Evolutionary conservation across 176 grass and related monocot species (phyloP), one percentile per base, ranked within the genome.

Genomic region (Oryza australiensis): DNA sequence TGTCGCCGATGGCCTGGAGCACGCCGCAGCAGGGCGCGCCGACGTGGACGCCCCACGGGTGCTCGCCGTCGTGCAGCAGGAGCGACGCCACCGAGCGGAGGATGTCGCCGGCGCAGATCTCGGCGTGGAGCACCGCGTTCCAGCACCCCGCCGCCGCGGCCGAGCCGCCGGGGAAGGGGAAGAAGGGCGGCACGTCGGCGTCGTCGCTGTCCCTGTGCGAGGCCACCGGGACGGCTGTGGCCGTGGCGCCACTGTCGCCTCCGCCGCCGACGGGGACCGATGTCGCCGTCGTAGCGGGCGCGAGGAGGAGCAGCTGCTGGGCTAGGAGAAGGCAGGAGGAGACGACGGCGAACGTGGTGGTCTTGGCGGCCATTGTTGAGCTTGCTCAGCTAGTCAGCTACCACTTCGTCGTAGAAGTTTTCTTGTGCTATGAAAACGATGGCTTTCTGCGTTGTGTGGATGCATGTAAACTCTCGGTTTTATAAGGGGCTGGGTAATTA

Each of bases 91-190:
- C 28, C 67, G 40, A 79, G 13, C 67, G 38, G 83, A 73, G 51
- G 75, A 85, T 15, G 40, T 79, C 67, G 15, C 30, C 75, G 29
- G 55, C 57, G 4, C 75, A 85, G 57, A 6, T 15, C 67, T 85
- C 67, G 3, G 29, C 75, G 9, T 12, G 40, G 9, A 26, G 28
- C 67, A 85, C 67, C 3, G 29, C 38, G 9, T 72, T 79, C 75
- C 59, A 48, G 67, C 83, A 85, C 6, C 20, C 75, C 8, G 73
- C 11, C 14, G 12, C 75, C 23, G 57, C 74, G 12, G 1, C 37
- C 18, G 23, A 1, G 14, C 5, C 26, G 9, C 27, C 41, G 26
- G 10, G 62, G 38, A 66, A 12, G 23, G 10, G 62, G 38, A 66
- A 12, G 23, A 64, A 12, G 35, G n/a, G 34, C 57, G 27, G 76